Evolutionary conservation across 768 basidiomycete species (phyloP).

Genomic region (Mycena vitilis): DNA sequence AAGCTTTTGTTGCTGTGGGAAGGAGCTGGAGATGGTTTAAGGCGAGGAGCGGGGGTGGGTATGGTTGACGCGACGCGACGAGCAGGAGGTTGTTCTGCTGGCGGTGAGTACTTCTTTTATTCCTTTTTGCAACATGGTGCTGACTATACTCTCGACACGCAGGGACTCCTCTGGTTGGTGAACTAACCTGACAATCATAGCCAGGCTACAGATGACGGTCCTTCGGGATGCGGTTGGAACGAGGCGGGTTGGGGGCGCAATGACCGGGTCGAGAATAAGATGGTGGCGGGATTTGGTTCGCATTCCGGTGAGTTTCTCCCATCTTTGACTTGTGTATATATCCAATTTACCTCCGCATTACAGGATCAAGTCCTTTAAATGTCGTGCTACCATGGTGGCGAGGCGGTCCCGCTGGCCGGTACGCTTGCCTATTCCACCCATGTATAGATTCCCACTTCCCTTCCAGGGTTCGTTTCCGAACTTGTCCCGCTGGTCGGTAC

Average conservation of each 20-base stretch:
- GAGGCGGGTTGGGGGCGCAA: neutral
- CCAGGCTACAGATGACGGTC: constrained; percentile 10
- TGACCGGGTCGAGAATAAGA: neutral
- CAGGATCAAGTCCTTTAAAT: neutral
- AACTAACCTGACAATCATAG: constrained; percentile 11
- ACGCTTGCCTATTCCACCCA: neutral
- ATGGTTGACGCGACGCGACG: neutral
- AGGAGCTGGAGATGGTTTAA: constrained; percentile 1
- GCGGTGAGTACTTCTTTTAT: neutral
- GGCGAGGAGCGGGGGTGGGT: neutral
- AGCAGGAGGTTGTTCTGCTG: neutral
- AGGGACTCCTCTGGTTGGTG: neutral
- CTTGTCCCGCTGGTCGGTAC: neutral
- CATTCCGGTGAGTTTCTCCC: neutral
- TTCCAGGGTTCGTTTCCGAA: neutral
- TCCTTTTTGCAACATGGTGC: too few species aligned
- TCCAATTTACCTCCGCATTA: neutral
- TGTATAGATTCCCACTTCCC: neutral
- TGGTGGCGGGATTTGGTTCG: constrained; percentile 7
- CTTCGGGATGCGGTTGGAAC: constrained; percentile 15
- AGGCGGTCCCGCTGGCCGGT: neutral
- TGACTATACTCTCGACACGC: too few species aligned
- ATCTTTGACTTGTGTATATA: too few species aligned
- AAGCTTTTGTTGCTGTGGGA: neutral
- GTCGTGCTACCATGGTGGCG: constrained; percentile 7